phyloP scores from a whole-genome alignment of 805 yeast species.

The Ogataea ramenticola region DNA sequence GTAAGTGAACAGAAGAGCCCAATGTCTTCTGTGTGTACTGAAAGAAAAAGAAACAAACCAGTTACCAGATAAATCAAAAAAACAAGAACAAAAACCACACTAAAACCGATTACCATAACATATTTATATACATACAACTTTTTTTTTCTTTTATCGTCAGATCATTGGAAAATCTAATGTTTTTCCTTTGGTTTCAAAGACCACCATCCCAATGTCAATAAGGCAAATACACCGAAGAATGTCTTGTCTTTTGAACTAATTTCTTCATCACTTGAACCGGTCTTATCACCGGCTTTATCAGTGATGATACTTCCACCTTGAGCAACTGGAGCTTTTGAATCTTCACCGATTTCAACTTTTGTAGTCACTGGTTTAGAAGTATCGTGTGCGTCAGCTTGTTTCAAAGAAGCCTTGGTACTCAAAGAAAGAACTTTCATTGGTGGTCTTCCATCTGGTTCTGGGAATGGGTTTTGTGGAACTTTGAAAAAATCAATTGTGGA shows the following conservation, averaged over 20 bases:
- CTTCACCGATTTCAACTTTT: conserved; percentile 5
- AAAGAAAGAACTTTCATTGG: conserved; percentile 21
- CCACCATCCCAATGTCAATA: conserved; percentile 28
- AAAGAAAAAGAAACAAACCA: too few species aligned
- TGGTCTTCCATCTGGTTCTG: conserved; percentile 15
- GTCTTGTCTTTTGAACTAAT: conserved; percentile 7
- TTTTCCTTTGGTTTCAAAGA: conserved; percentile 13
- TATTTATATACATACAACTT: too few species aligned
- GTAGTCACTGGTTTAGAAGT: conserved; percentile 2
- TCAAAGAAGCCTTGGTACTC: conserved; percentile 19
- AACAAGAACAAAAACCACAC: neutral
- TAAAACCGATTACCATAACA: neutral
- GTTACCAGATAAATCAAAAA: too few species aligned
- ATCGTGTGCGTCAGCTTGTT: conserved; percentile 4
- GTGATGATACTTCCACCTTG: conserved; percentile 13
- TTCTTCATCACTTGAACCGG: conserved; percentile 3
- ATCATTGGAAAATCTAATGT: neutral
- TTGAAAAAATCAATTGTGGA: conserved; percentile 53
- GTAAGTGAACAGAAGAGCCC: too few species aligned
- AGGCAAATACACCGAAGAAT: conserved; percentile 20
- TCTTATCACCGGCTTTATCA: neutral
- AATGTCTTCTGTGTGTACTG: too few species aligned
- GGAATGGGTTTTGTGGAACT: conserved; percentile 30
- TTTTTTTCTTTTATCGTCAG: too few species aligned
- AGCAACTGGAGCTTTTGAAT: conserved; percentile 7